Conservation (phyloP, 106 monocot genomes). For the Phalaenopsis equestris region DNA sequence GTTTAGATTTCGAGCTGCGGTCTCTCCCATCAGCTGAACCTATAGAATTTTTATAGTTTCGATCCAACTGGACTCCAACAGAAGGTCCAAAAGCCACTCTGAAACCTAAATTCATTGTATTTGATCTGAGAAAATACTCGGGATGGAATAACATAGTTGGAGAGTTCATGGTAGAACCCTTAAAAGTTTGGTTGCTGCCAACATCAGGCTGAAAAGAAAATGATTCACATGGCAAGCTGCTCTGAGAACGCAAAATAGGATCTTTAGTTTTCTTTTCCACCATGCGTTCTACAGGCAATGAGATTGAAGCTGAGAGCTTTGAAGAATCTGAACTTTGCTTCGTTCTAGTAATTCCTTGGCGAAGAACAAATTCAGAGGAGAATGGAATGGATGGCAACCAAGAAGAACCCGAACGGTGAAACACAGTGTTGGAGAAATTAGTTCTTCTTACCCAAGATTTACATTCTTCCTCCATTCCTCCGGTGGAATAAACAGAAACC, state of each 20-base stretch:
- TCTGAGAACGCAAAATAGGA: not conserved
- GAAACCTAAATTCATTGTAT: conserved; percentile 1
- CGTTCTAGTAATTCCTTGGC: conserved; percentile 3
- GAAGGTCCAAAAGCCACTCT: conserved; percentile 1
- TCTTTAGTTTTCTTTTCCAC: not conserved
- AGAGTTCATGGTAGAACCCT: not conserved
- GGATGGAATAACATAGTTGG: not conserved
- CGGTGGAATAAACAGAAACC: not conserved
- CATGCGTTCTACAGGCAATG: conserved; percentile 8
- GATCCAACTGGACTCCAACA: conserved; percentile 3
- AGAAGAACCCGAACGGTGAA: conserved; percentile 31
- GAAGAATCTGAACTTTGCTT: not conserved
- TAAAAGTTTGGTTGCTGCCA: not conserved
- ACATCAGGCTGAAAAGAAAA: not conserved
- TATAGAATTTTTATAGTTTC: conserved; percentile 5
- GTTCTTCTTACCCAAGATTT: conserved; percentile 53
- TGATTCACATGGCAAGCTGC: conserved; percentile 11
- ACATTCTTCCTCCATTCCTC: conserved; percentile 31
- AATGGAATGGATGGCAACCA: conserved; percentile 18
- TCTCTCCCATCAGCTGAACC: not conserved
- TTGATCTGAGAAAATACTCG: not conserved
- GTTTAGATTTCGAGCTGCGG: conserved; percentile 16
- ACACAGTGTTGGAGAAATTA: conserved; percentile 50
- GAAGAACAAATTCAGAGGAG: not conserved
- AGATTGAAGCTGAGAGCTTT: conserved; percentile 16